A percentile compares a stretch with the other conserved stretches of the same genome.
Evolutionary conservation across 2,329 filamentous ascomycete genomes (phyloP).

Genomic region (Zasmidium cellare): DNA sequence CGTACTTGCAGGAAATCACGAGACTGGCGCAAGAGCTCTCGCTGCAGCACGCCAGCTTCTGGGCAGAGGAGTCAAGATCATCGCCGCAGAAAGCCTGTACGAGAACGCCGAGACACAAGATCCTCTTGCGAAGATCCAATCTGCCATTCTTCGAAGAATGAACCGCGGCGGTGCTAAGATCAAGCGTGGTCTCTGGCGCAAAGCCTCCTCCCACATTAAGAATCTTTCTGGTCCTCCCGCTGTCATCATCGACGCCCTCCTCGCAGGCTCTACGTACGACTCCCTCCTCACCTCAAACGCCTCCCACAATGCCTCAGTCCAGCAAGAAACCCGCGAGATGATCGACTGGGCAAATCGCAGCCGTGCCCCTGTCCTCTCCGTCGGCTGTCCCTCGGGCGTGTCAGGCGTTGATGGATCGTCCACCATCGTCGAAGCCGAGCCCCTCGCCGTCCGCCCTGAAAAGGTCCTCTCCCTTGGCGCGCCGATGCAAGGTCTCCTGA

Average conservation of each 20-base stretch:
- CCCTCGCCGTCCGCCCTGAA: slow-evolving; percentile 76
- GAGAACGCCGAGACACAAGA: slow-evolving; percentile 80
- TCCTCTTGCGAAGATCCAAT: slow-evolving; percentile 76
- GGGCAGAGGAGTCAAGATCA: slow-evolving; percentile 76
- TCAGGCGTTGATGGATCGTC: slow-evolving; percentile 73
- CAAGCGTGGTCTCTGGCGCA: slow-evolving; percentile 55
- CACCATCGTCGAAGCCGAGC: slow-evolving; percentile 68
- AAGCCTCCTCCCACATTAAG: slow-evolving; percentile 55
- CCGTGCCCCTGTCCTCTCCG: slow-evolving; percentile 76
- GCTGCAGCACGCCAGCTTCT: slow-evolving; percentile 84
- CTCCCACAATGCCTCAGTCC: slow-evolving; percentile 58
- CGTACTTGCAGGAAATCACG: slow-evolving; percentile 93
- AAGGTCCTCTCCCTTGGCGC: slow-evolving; percentile 84
- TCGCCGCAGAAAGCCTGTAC: slow-evolving; percentile 80
- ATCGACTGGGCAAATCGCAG: slow-evolving; percentile 93
- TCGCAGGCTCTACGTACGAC: slow-evolving; percentile 87
- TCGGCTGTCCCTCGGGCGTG: slow-evolving; percentile 90
- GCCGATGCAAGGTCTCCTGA: slow-evolving; percentile 80
- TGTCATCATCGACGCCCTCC: slow-evolving; percentile 82
- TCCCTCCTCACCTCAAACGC: slow-evolving; percentile 63
- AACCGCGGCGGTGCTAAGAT: slow-evolving; percentile 61
- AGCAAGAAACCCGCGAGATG: slow-evolving; percentile 81
- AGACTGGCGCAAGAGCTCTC: slow-evolving; percentile 79
- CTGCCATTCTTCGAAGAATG: slow-evolving; percentile 80
- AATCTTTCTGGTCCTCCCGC: slow-evolving; percentile 66